These are phyloP conservation scores for Kwoniella europaea DNA, from an alignment of 768 basidiomycete genomes.

Conservation along the genomic window DNA sequence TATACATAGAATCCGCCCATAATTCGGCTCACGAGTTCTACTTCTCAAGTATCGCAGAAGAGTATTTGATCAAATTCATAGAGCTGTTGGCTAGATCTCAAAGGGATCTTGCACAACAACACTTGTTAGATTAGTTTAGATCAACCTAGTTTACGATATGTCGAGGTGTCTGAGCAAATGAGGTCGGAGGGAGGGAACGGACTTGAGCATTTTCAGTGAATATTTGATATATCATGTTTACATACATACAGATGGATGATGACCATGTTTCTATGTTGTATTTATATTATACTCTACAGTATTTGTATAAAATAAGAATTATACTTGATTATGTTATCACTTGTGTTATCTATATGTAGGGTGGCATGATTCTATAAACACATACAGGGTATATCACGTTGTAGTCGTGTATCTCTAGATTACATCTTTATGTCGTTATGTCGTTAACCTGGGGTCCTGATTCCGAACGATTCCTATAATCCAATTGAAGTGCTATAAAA, in stretches of 20 bases:
- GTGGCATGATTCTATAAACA: neutral
- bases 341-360: neutral
- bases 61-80: constrained; percentile 56
- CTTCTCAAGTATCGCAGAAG: constrained; percentile 87
- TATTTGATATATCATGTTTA: neutral
- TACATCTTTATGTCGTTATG: no score
- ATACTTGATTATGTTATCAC: neutral
- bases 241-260: neutral
- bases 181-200: no score
- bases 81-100: constrained; percentile 20
- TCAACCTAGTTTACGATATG: neutral
- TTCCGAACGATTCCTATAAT: no score
- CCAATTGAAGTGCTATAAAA: no score
- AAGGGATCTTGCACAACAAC: constrained; percentile 16
- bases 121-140: constrained; percentile 17
- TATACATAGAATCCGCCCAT: constrained; percentile 61
- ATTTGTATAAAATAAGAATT: neutral
- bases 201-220: neutral
- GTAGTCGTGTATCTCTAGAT: no score
- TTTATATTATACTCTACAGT: neutral
- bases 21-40: constrained; percentile 95
- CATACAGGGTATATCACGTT: neutral
- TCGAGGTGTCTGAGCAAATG: no score
- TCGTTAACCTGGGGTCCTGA: no score
- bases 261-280: neutral